phyloP scores from a whole-genome alignment of 768 basidiomycete species.

The Amanita pallidorosea region DNA sequence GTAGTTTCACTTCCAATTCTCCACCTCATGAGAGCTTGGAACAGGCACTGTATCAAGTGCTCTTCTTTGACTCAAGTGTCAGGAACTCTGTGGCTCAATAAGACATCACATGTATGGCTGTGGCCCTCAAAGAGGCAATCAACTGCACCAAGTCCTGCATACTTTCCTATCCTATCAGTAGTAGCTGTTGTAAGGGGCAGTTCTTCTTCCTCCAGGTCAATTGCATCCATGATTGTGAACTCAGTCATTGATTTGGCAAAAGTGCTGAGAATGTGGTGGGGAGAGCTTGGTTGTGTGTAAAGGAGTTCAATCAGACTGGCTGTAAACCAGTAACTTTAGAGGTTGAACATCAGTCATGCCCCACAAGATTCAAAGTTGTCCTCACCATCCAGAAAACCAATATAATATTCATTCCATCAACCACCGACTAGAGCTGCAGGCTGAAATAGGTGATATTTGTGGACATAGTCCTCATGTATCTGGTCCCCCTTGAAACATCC shows the following conservation, averaged over 20 bases:
- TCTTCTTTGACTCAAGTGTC: not conserved
- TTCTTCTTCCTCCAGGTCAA: constrained; percentile 11
- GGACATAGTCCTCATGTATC: too few species aligned
- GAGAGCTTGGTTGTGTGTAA: constrained; percentile 7
- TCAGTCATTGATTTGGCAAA: too few species aligned
- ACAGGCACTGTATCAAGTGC: constrained; percentile 7
- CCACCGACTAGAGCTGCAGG: too few species aligned
- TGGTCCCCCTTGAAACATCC: too few species aligned
- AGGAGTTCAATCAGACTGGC: constrained; percentile 12
- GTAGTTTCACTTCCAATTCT: constrained; percentile 9
- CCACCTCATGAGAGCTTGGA: constrained; percentile 9
- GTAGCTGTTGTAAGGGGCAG: constrained; percentile 1
- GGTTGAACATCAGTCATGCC: constrained; percentile 1
- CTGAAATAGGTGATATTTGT: too few species aligned
- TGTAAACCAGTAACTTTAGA: constrained; percentile 9
- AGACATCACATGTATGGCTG: constrained; percentile 5
- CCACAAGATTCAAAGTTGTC: not conserved
- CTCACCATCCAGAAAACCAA: constrained; percentile 8
- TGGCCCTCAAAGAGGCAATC: not conserved
- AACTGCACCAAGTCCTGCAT: not conserved
- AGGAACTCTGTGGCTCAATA: constrained; percentile 3
- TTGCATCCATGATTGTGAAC: constrained; percentile 11
- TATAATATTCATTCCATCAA: too few species aligned
- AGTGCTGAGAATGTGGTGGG: too few species aligned
- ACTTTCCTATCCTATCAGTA: not conserved